A percentile compares a stretch with the other conserved stretches of the same genome.
Evolutionary conservation across 2,329 filamentous ascomycete species (phyloP).

Genomic region (Keithomyces neogunnii): DNA sequence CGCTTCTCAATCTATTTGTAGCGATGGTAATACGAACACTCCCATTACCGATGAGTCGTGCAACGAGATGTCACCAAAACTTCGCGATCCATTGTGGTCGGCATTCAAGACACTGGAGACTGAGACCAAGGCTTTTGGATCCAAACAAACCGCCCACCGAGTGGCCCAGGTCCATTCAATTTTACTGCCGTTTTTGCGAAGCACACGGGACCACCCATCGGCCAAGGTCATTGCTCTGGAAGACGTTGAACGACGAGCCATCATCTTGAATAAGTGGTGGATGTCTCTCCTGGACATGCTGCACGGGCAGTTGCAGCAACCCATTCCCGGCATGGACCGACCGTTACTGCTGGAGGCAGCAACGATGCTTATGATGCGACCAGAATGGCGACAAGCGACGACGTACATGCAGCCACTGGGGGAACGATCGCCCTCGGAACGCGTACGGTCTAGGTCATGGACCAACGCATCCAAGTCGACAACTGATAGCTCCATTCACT

Average conservation of each 20-base stretch:
- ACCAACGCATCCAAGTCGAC: conserved; percentile 51
- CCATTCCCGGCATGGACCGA: conserved; percentile 75
- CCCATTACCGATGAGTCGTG: conserved; percentile 36
- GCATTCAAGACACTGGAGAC: conserved; percentile 46
- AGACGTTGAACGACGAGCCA: conserved; percentile 71
- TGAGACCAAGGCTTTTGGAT: conserved; percentile 50
- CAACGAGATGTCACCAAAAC: conserved; percentile 32
- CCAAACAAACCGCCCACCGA: conserved; percentile 65
- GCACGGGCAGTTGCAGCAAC: conserved; percentile 57
- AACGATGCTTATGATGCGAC: conserved; percentile 75
- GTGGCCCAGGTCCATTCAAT: conserved; percentile 64
- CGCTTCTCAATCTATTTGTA: conserved; percentile 29
- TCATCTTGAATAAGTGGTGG: conserved; percentile 89
- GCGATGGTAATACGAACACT: conserved; percentile 28
- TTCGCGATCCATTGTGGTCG: conserved; percentile 46
- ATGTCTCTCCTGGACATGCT: conserved; percentile 72
- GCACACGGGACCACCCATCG: conserved; percentile 59
- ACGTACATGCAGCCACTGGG: conserved; percentile 56
- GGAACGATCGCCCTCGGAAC: conserved; percentile 43
- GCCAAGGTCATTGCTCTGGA: conserved; percentile 59
- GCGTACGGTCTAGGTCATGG: conserved; percentile 33
- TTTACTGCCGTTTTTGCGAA: conserved; percentile 69
- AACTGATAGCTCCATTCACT: conserved; percentile 55
- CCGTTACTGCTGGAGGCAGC: conserved; percentile 72
- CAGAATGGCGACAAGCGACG: conserved; percentile 75